Evolutionary conservation across 768 basidiomycete species (phyloP), one percentile per base, ranked within the genome.

Genomic region (Kwoniella dendrophila): DNA sequence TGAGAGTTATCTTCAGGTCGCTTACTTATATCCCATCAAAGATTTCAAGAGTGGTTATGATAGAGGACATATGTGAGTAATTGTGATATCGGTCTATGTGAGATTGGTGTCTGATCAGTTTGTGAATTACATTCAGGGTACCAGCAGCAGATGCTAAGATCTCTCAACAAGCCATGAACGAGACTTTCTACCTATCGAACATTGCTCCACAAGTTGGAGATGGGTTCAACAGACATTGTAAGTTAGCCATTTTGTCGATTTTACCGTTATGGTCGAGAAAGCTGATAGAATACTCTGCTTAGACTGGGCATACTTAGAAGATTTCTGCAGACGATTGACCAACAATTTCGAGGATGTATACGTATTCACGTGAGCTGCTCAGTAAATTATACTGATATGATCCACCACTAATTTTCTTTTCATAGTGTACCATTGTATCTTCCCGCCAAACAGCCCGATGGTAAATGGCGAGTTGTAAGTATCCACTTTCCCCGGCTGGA

Each of bases 161-260:
- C 32, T 92, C 90, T 16, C 92, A 93, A 80, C 84, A 85, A 57
- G 95, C 95, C 10, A 98, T 97, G 95, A 79, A 97, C 76, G 93
- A 99, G 80, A 99, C 95, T 0, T 99, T 99, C 79, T 81, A 91
- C 34, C 80, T 99, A 45, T 88, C 91, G 0, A 99, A 99, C 73
- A 96, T 99, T 54, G 95, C 96, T 4, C 96, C 96, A 43, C 96
- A 99, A 83, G 92, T 99, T 26, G 96, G 96, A 1, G 90, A 86
- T 40, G 96, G 95, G 0, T 99, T 98, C 83, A 99, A 98, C 75
- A 84, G 96, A 56, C 93, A 98, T 75, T 99, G 94, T 93, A 70
- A 63, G 86, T 82, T 10, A 27, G 27, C 52, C 20, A 22, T 14
- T 26, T 4, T 38, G 43, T 32, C n/a, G n/a, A 16, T 7, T 45